Percentiles rank a stretch among this genome's conserved stretches.
These are phyloP conservation scores for Tillandsia leiboldiana DNA, from an alignment of 176 grass and related monocot genomes.

Conservation along the genomic window DNA sequence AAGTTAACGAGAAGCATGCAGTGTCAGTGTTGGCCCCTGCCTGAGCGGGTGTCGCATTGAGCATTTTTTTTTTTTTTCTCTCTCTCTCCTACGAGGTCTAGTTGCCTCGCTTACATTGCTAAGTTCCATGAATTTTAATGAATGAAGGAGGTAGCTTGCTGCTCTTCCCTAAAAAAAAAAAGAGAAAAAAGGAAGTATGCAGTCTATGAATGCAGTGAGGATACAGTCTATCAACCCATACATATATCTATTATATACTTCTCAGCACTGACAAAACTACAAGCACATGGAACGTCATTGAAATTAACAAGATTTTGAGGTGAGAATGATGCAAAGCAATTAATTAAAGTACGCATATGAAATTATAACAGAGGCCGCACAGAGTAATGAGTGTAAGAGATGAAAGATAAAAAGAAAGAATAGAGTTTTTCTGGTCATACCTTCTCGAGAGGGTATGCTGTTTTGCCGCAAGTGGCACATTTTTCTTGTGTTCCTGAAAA, in stretches of 20 bases:
- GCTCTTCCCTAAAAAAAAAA: too few species aligned
- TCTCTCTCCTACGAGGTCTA: too few species aligned
- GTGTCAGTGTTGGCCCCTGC: too few species aligned
- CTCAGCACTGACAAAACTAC: neutral
- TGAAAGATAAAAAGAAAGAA: neutral
- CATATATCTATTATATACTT: neutral
- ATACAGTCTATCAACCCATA: neutral
- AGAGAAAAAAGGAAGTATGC: too few species aligned
- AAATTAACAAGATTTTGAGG: neutral
- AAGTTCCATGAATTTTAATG: too few species aligned
- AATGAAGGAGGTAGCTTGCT: too few species aligned
- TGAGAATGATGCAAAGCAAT: neutral
- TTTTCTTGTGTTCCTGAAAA: constrained; percentile 98
- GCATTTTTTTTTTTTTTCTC: too few species aligned
- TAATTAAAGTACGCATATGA: neutral
- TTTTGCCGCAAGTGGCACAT: constrained; percentile 89
- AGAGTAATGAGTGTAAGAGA: too few species aligned
- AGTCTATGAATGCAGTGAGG: neutral
- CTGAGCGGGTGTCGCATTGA: too few species aligned
- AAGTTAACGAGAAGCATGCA: too few species aligned
- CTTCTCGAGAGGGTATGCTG: constrained; percentile 97
- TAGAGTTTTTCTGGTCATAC: constrained; percentile 18
- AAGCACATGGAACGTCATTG: neutral
- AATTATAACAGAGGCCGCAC: too few species aligned
- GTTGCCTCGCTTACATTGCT: too few species aligned